Conservation (phyloP, 1,284 basidiomycete genomes). For the Erythrobasidium hasegawianum region DNA sequence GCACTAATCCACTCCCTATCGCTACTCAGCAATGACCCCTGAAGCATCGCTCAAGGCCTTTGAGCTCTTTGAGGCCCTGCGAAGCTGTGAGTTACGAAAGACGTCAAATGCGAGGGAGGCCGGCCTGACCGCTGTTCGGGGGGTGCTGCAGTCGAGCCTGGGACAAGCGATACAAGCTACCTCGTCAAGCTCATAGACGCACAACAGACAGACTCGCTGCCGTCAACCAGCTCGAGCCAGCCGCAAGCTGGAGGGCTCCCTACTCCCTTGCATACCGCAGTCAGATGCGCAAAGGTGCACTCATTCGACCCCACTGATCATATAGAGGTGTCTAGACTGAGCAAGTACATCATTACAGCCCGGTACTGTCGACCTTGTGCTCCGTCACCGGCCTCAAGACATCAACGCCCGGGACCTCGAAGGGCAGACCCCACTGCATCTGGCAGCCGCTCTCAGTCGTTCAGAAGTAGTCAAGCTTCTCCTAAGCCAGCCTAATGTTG, state of each 20-base stretch:
- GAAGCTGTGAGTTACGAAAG: conserved; percentile 37
- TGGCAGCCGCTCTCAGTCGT: conserved; percentile 76
- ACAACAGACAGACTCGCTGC: neutral
- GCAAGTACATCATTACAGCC: conserved; percentile 36
- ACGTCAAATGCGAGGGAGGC: neutral
- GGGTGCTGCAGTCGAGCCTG: conserved; percentile 17
- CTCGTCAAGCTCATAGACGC: conserved; percentile 9
- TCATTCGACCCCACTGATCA: too few relatives aligned
- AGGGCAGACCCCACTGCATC: conserved; percentile 77
- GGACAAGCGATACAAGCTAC: conserved; percentile 1
- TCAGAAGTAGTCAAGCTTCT: conserved; percentile 61
- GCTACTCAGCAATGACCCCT: conserved; percentile 34
- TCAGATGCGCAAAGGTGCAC: conserved; percentile 42
- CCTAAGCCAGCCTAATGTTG: conserved; percentile 42
- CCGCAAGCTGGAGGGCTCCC: conserved; percentile 5
- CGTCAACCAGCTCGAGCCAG: neutral
- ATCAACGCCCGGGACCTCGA: conserved; percentile 45
- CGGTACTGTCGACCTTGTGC: conserved; percentile 44
- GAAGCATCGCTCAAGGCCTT: conserved; percentile 40
- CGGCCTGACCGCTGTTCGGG: neutral
- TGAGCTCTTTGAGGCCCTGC: conserved; percentile 41
- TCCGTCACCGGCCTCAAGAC: conserved; percentile 37
- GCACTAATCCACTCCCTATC: too few relatives aligned
- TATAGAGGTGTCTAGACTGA: too few relatives aligned
- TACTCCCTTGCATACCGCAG: conserved; percentile 43